Percentiles rank a stretch among this genome's conserved stretches.
Evolutionary conservation across 2,329 filamentous ascomycete species (phyloP).

Genomic region (Arthrobotrys iridis): DNA sequence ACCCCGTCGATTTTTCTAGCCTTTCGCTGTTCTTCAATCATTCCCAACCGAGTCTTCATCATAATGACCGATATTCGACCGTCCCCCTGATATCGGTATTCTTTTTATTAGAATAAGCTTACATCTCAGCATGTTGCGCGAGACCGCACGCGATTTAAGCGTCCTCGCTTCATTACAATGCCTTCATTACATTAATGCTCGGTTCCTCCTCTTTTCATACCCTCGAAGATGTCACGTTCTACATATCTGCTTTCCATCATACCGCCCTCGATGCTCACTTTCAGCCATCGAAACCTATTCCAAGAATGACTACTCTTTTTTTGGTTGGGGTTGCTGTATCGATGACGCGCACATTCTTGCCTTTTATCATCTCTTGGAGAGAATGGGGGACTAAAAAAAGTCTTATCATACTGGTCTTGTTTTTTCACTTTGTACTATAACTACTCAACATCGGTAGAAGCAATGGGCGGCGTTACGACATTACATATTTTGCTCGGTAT

Average conservation of each 20-base stretch:
- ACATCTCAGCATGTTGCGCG: no score
- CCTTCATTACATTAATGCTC: no score
- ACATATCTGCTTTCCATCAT: neutral
- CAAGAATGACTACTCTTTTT: neutral
- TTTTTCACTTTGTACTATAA: slow-evolving; percentile 28
- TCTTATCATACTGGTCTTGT: neutral
- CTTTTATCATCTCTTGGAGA: neutral
- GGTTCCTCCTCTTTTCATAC: neutral
- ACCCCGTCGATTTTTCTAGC: neutral
- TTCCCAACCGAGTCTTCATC: no score
- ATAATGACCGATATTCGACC: neutral
- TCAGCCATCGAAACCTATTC: neutral
- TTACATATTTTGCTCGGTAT: slow-evolving; percentile 7
- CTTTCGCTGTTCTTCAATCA: no score
- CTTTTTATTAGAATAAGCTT: neutral
- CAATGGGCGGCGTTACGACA: slow-evolving; percentile 49
- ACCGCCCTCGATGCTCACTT: neutral
- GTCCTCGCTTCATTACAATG: no score
- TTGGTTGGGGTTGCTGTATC: neutral
- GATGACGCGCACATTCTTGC: neutral
- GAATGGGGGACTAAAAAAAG: slow-evolving; percentile 12
- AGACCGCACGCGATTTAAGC: no score
- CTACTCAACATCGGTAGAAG: slow-evolving; percentile 16
- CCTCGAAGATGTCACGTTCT: neutral
- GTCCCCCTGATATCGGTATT: neutral